These are phyloP conservation scores for Talaromyces sp. DNA, from an alignment of 2,329 filamentous ascomycete genomes.

Conservation along the genomic window DNA sequence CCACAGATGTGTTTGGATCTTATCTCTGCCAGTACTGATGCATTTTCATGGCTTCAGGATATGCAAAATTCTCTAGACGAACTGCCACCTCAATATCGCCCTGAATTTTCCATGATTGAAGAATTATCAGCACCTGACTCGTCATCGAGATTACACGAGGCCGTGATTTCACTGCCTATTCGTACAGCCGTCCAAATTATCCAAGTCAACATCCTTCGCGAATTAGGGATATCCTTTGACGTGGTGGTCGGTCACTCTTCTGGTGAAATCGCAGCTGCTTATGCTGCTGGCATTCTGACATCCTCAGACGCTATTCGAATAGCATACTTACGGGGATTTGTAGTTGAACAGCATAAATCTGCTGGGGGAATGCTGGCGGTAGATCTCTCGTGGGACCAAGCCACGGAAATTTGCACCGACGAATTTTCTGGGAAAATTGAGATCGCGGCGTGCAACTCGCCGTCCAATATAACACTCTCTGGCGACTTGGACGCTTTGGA, in stretches of 20 bases:
- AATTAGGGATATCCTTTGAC: constrained; percentile 25
- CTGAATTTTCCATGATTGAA: constrained; percentile 21
- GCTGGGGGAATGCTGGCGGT: constrained; percentile 30
- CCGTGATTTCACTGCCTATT: constrained; percentile 15
- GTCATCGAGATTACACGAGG: constrained; percentile 6
- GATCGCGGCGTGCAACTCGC: constrained; percentile 23
- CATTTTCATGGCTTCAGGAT: constrained; percentile 8
- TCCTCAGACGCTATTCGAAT: constrained; percentile 32
- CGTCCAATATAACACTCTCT: constrained; percentile 12
- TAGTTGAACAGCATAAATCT: constrained; percentile 8
- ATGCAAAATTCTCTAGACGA: background rate
- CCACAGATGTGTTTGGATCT: constrained; percentile 23
- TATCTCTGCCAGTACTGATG: constrained; percentile 12
- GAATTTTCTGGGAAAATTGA: constrained; percentile 10
- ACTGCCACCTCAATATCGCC: background rate
- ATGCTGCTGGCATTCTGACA: constrained; percentile 39
- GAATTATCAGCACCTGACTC: constrained; percentile 12
- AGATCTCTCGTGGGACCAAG: constrained; percentile 21
- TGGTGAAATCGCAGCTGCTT: constrained; percentile 45
- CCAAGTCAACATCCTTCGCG: constrained; percentile 14
- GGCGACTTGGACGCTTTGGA: background rate
- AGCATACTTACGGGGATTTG: constrained; percentile 37
- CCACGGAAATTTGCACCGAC: constrained; percentile 13
- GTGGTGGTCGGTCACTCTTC: constrained; percentile 44
- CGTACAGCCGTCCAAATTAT: constrained; percentile 19